Conservation (phyloP, 2,329 filamentous ascomycete genomes). For the Diplodia sapinea region DNA sequence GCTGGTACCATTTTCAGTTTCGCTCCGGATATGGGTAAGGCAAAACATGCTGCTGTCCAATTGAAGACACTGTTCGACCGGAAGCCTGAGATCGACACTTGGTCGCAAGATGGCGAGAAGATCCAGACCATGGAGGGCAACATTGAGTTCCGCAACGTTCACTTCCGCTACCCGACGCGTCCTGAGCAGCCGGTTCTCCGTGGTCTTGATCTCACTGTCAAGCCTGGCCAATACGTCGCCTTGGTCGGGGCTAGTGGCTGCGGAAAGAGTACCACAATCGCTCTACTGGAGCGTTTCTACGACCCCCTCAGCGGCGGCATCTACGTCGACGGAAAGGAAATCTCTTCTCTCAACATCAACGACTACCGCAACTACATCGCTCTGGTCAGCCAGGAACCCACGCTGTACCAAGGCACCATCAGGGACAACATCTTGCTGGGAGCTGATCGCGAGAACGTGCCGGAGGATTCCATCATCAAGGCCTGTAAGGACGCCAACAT, state of each 20-base stretch:
- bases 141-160: slow-evolving; percentile 89
- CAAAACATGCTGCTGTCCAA: slow-evolving; percentile 77
- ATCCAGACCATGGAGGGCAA: slow-evolving; percentile 70
- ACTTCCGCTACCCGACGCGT: slow-evolving; percentile 89
- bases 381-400: slow-evolving; percentile 92
- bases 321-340: slow-evolving; percentile 80
- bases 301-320: slow-evolving; percentile 80
- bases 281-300: slow-evolving; percentile 87
- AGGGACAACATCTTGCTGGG: slow-evolving; percentile 83
- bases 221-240: slow-evolving; percentile 79
- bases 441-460: slow-evolving; percentile 63
- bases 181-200: slow-evolving; percentile 89
- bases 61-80: slow-evolving; percentile 83
- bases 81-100: slow-evolving; percentile 78
- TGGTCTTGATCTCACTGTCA: slow-evolving; percentile 76
- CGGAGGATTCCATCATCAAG: slow-evolving; percentile 72
- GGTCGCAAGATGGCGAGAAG: slow-evolving; percentile 71
- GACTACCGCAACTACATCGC: slow-evolving; percentile 84
- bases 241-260: slow-evolving; percentile 90
- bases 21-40: slow-evolving; percentile 91
- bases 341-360: slow-evolving; percentile 68
- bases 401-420: slow-evolving; percentile 90
- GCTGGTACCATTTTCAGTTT: slow-evolving; percentile 89
- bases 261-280: slow-evolving; percentile 89
- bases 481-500: slow-evolving; percentile 74